A percentile compares a stretch with the other conserved stretches of the same genome.
These are phyloP conservation scores for Metarhizium anisopliae DNA, from an alignment of 2,329 filamentous ascomycete species.

Conservation along the genomic window DNA sequence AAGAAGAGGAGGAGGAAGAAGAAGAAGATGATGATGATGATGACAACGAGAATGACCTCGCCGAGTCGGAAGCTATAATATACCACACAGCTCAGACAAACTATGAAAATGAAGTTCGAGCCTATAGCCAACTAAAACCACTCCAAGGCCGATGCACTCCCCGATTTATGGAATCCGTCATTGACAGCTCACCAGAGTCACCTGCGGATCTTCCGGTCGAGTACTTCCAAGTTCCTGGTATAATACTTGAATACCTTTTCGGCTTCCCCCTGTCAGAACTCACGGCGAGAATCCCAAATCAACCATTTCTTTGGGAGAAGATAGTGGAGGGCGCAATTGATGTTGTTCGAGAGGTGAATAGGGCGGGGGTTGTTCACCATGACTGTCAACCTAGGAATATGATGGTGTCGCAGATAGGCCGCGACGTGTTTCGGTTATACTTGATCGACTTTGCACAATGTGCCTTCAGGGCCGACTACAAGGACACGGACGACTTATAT, in stretches of 20 bases:
- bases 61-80: conserved; percentile 7
- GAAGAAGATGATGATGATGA: neutral
- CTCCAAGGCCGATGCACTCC: conserved; percentile 7
- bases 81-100: conserved; percentile 3
- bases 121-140: conserved; percentile 4
- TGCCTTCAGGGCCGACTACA: conserved; percentile 7
- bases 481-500: conserved; percentile 4
- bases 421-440: conserved; percentile 1
- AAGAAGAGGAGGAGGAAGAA: conserved; percentile 3
- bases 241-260: conserved; percentile 6
- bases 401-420: conserved; percentile 2
- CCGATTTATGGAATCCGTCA: conserved; percentile 4
- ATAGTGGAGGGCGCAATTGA: conserved; percentile 1
- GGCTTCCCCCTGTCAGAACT: conserved; percentile 6
- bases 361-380: conserved; percentile 5
- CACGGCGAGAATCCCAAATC: conserved; percentile 1
- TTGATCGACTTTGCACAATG: conserved; percentile 9
- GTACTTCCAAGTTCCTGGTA: conserved; percentile 4
- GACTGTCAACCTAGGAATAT: conserved; percentile 7
- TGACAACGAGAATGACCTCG: conserved; percentile 1
- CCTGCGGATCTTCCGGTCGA: conserved; percentile 4
- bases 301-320: neutral
- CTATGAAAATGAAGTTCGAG: conserved; percentile 5
- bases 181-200: neutral
- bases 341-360: conserved; percentile 3